These are phyloP conservation scores for Talaromyces islandicus DNA, from an alignment of 2,329 filamentous ascomycete genomes.

Conservation along the genomic window DNA sequence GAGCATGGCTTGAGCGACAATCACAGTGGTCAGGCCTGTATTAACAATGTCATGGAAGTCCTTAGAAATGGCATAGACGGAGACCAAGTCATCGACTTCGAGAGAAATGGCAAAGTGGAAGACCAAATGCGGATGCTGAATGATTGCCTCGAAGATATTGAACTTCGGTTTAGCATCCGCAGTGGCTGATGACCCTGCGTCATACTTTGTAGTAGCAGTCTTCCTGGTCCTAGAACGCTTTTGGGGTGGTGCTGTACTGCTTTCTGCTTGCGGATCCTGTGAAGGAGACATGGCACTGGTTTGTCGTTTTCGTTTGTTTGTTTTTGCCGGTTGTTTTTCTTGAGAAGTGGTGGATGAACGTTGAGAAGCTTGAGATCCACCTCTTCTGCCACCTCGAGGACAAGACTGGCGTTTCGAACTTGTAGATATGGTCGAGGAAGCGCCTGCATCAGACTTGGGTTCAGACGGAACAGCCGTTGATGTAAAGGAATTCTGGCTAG, in stretches of 20 bases:
- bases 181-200: not conserved
- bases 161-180: not conserved
- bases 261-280: not conserved
- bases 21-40: conserved; percentile 52
- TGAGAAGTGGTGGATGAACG: not conserved
- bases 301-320: not conserved
- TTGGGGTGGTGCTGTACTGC: not conserved
- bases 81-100: conserved; percentile 51
- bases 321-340: not conserved
- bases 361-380: not conserved
- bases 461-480: not conserved
- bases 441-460: not conserved
- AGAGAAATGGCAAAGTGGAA: conserved; percentile 53
- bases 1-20: conserved; percentile 50
- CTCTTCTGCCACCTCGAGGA: not conserved
- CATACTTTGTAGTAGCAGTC: not conserved
- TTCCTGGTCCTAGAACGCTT: not conserved
- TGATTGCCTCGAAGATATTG: conserved; percentile 13
- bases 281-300: not conserved
- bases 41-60: conserved; percentile 58
- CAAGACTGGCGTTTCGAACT: not conserved
- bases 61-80: conserved; percentile 59
- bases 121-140: conserved; percentile 42
- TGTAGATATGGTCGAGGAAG: not conserved
- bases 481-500: not conserved